Base-by-base conservation (phyloP, 2,329 filamentous ascomycete genomes). In the Aspergillus ochraceoroseus region DNA sequence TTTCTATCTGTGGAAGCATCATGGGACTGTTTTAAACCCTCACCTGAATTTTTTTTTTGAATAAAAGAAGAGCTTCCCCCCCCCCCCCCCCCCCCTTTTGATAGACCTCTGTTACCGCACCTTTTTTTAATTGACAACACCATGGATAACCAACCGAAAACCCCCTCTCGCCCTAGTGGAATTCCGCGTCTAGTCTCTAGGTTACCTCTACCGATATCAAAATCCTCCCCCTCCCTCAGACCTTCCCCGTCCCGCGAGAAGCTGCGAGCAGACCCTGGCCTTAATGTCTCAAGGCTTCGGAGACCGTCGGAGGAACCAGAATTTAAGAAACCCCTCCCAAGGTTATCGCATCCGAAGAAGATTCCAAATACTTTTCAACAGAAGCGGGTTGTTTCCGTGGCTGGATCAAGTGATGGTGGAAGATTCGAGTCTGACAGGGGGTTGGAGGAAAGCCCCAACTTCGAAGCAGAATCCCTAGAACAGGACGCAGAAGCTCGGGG, bases 171-270 rank as follows among this genome's bases (percentile, higher is more conserved):
- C 26, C 58, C 58, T 17, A 67, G 62, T 42, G 59, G 59, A 22
- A 66, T 78, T 35, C 75, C 76, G 43, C 68, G 75, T 30, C 66
- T 70, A 27, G 52, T 58, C 29, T 79, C 75, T 14, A 70, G 72
- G 49, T 63, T 79, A 32, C 76, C 76, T 8, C 63, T 77, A 46
- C 74, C 69, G 15, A 66, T 61, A 19, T 44, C 67, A 29, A 62
- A 65, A 28, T 51, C 54, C 27, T 53, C 63, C 23, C 65, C 62
- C 44, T 62, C 68, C 20, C 54, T 75, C 39, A 69, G 68, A 36
- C 61, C 71, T 11, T 65, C 72, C 34, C 68, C 62, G 5, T 75
- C 72, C 6, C 65, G 64, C 51, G 73, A 74, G 23, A 68, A 66
- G 46, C 56, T 73, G 18, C 65, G 65, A 46, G 56, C 64, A 45